Conservation (phyloP, 805 yeast species). For the Starmera amethionina region DNA sequence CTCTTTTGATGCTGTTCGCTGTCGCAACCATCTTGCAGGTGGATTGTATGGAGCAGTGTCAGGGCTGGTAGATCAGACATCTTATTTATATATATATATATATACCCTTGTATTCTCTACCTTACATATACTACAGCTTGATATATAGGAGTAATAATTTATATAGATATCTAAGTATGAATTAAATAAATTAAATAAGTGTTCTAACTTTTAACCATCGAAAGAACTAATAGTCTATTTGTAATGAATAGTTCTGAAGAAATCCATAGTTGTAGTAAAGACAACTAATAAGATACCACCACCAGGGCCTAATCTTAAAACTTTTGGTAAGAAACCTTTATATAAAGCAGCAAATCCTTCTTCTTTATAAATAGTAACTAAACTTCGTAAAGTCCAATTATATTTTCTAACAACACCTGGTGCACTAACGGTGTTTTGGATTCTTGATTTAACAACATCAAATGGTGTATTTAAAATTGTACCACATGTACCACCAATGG, state of each 20-base stretch:
- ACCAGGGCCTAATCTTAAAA: conserved; percentile 95
- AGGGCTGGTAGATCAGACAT: conserved; percentile 71
- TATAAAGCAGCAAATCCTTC: conserved; percentile 90
- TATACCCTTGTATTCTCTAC: neutral
- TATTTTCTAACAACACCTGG: conserved; percentile 79
- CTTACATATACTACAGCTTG: too few species aligned
- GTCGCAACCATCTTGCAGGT: conserved; percentile 29
- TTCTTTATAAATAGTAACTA: conserved; percentile 66
- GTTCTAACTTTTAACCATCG: neutral
- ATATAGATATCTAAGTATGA: neutral
- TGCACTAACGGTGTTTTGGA: conserved; percentile 60
- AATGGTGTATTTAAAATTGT: conserved; percentile 94
- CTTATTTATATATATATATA: conserved; percentile 7
- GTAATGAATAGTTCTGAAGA: conserved; percentile 48
- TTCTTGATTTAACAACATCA: conserved; percentile 94
- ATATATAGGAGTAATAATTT: too few species aligned
- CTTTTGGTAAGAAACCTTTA: conserved; percentile 96
- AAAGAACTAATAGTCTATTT: conserved; percentile 7
- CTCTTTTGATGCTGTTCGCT: conserved; percentile 37
- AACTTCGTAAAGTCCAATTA: conserved; percentile 84
- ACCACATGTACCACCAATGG: conserved; percentile 95
- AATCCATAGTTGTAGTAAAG: conserved; percentile 91
- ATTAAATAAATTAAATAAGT: neutral
- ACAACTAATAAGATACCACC: conserved; percentile 97
- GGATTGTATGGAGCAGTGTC: conserved; percentile 25